Conservation (phyloP, 2,329 filamentous ascomycete species). For the Pleurostoma richardsiae region DNA sequence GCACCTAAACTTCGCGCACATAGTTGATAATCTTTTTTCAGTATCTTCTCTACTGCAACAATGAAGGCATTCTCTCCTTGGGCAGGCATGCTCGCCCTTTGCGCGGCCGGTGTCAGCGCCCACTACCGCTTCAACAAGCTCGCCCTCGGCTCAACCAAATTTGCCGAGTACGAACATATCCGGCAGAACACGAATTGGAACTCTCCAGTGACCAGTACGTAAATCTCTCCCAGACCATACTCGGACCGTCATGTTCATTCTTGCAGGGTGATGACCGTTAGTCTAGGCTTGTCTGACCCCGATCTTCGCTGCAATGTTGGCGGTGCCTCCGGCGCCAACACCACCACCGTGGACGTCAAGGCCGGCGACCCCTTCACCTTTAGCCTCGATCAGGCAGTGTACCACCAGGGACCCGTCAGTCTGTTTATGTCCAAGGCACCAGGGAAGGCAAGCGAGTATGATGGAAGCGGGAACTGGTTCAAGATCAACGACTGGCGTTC, state of each 20-base stretch:
- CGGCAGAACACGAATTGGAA: slow-evolving; percentile 42
- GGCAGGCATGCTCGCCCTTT: too few species aligned
- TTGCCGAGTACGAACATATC: slow-evolving; percentile 30
- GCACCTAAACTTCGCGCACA: too few species aligned
- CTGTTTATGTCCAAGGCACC: slow-evolving; percentile 18
- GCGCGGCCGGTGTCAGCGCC: slow-evolving; percentile 6
- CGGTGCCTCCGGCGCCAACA: slow-evolving; percentile 20
- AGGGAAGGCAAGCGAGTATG: slow-evolving; percentile 1
- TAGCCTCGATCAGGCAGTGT: slow-evolving; percentile 31
- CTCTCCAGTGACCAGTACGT: slow-evolving; percentile 33
- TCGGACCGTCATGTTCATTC: neutral
- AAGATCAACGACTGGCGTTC: slow-evolving; percentile 8
- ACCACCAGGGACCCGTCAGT: slow-evolving; percentile 35
- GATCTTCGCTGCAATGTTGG: slow-evolving; percentile 37
- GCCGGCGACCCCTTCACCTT: slow-evolving; percentile 33
- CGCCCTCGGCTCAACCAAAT: slow-evolving; percentile 12
- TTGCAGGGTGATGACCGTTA: too few species aligned
- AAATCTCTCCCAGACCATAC: too few species aligned
- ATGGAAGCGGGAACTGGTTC: slow-evolving; percentile 4
- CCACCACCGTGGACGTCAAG: slow-evolving; percentile 25
- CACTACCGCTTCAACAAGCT: slow-evolving; percentile 38
- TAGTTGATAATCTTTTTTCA: too few species aligned
- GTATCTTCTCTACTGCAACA: too few species aligned
- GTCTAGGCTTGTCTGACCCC: slow-evolving; percentile 20
- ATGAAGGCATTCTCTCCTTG: too few species aligned